Conservation (phyloP, 108 stramenopile species). For the Skeletonema tropicum region DNA sequence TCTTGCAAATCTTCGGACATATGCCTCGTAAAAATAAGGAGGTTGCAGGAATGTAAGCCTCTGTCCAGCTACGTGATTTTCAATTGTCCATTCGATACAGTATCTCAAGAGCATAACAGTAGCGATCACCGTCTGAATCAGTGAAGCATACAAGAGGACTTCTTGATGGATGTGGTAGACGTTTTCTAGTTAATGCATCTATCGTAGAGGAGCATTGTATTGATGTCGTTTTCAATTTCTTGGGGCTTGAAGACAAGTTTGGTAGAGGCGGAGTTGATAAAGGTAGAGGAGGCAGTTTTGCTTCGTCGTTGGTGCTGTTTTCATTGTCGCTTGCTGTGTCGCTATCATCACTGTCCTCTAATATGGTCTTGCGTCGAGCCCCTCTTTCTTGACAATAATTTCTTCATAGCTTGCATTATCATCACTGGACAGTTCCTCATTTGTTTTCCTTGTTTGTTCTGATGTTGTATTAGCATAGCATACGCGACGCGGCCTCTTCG, state of each 20-base stretch:
- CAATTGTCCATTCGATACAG: slow-evolving; percentile 68
- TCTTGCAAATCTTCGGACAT: slow-evolving; percentile 80
- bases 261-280: too few species aligned
- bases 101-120: slow-evolving; percentile 78
- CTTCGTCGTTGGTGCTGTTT: not conserved
- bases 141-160: slow-evolving; percentile 71
- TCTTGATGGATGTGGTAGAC: slow-evolving; percentile 37
- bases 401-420: not conserved
- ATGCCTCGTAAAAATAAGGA: slow-evolving; percentile 72
- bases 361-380: not conserved
- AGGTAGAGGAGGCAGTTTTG: not conserved
- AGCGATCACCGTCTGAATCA: slow-evolving; percentile 62
- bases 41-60: slow-evolving; percentile 68
- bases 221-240: not conserved
- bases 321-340: not conserved
- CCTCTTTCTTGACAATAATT: not conserved
- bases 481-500: not conserved
- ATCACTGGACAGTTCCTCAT: not conserved
- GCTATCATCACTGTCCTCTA: not conserved
- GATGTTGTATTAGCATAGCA: not conserved
- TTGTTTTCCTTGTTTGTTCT: not conserved
- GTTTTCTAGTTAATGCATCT: slow-evolving; percentile 68
- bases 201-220: slow-evolving; percentile 52
- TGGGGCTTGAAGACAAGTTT: not conserved
- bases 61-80: slow-evolving; percentile 28